phyloP scores from a whole-genome alignment of 805 yeast genomes.

The Zygosaccharomyces bailii region DNA sequence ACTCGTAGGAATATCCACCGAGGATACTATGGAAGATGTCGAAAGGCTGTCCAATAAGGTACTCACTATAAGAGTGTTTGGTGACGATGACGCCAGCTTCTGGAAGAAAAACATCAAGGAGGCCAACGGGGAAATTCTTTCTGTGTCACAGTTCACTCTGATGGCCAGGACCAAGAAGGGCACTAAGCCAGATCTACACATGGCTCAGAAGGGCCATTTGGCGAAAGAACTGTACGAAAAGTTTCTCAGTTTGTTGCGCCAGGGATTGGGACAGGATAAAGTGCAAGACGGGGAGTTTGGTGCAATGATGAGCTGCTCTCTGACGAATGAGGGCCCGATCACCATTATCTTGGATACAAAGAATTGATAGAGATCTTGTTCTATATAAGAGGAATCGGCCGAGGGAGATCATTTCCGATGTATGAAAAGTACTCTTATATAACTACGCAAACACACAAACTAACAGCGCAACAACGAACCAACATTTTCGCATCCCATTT shows the following conservation, averaged over 20 bases:
- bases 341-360: conserved; percentile 79
- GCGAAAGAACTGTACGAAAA: conserved; percentile 44
- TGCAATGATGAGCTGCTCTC: conserved; percentile 92
- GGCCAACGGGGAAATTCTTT: conserved; percentile 65
- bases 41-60: conserved; percentile 66
- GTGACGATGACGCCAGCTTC: conserved; percentile 62
- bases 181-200: conserved; percentile 90
- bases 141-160: conserved; percentile 91
- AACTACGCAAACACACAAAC: not conserved
- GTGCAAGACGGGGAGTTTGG: conserved; percentile 92
- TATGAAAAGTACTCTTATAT: not conserved
- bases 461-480: not conserved
- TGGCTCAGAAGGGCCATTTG: conserved; percentile 77
- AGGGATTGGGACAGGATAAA: conserved; percentile 54
- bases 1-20: conserved; percentile 77
- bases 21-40: conserved; percentile 74
- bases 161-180: conserved; percentile 86
- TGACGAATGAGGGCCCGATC: conserved; percentile 91
- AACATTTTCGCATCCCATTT: not conserved
- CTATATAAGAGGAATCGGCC: no score
- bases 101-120: conserved; percentile 77
- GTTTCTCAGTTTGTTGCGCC: conserved; percentile 47
- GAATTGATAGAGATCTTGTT: conserved; percentile 28
- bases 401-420: no score
- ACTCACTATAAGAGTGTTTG: conserved; percentile 65